Evolutionary conservation across 176 grass and related monocot species (phyloP), one percentile per base, ranked within the genome.

Genomic region (Hordeum marinum): DNA sequence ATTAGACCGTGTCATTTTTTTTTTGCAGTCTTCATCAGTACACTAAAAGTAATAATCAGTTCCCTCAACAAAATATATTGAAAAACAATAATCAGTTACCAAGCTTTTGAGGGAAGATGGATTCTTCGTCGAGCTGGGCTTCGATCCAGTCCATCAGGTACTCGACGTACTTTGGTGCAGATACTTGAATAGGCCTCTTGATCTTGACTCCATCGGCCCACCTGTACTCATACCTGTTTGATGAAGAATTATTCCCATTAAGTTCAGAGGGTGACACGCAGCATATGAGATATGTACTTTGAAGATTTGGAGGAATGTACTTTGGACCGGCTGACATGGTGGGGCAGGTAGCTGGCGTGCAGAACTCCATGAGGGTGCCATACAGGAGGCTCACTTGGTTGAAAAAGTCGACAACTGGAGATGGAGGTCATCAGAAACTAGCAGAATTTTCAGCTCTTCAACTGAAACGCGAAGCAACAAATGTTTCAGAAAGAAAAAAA

Each of bases 91-190:
- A 17, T 75, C 39, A 40, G 6, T 40, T 89, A 98, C 93, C 96
- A 64, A 99, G 87, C 87, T 83, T 96, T 79, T 94, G 91, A 57
- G 96, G 96, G 77, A 99, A 99, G 83, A 92, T 88, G 59, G 91
- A 83, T 79, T 96, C 96, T 32, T 99, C 91, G 12, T 99, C 91
- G 39, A 96, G 91, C 87, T 91, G 91, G 32, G 54, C 3, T 77
- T 96, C 93, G 10, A 99, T 89, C 96, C 96, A 99, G 10, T 99
- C 91, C 96, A 94, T 99, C 17, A 99, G 58, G 86, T 99, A 92
- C 82, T 99, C 93, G 4, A 99, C 93, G 37, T 99, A 99, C 72
- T 94, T 99, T 0, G 93, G 91, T 9, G 96, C 96, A 32, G 96
- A 96, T n/a, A 99, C 96, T 84, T 88, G 90, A 36, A 99, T 89